Percentiles rank a stretch among this genome's conserved stretches.
phyloP scores from a whole-genome alignment of 192 early-diverging fungal genomes.

The Coemansia sp. region DNA sequence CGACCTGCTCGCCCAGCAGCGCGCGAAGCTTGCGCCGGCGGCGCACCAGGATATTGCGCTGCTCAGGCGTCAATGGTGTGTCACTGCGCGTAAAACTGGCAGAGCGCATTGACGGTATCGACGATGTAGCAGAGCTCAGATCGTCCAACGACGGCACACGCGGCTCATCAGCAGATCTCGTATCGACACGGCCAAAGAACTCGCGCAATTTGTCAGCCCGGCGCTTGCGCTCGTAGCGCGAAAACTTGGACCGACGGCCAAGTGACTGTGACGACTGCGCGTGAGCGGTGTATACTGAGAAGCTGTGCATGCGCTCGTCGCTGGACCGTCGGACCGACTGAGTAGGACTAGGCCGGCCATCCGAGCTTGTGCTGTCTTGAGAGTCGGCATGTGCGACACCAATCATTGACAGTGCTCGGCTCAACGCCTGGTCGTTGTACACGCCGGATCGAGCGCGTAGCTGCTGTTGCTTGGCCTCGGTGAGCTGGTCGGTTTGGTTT shows the following conservation, averaged over 20 bases:
- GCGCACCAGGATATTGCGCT: conserved; percentile 59
- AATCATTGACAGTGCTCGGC: conserved; percentile 53
- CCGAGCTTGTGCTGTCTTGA: conserved; percentile 20
- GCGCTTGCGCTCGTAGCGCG: conserved; percentile 40
- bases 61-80: conserved; percentile 44
- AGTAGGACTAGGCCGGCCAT: neutral
- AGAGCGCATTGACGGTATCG: conserved; percentile 14
- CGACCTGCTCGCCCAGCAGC: conserved; percentile 60
- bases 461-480: neutral
- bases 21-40: conserved; percentile 61
- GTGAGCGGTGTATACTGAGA: conserved; percentile 18
- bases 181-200: conserved; percentile 50
- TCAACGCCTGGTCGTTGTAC: conserved; percentile 29
- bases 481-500: neutral
- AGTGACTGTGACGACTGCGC: conserved; percentile 10
- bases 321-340: neutral
- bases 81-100: conserved; percentile 8
- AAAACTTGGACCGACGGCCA: conserved; percentile 9
- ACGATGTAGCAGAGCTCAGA: neutral
- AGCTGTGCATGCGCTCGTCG: conserved; percentile 10
- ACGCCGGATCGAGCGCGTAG: neutral
- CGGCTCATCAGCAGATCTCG: neutral
- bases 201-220: conserved; percentile 53
- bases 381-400: conserved; percentile 40
- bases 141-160: neutral